Conservation (phyloP, 164 flowering plant genomes). For the Umbellularia californica region DNA sequence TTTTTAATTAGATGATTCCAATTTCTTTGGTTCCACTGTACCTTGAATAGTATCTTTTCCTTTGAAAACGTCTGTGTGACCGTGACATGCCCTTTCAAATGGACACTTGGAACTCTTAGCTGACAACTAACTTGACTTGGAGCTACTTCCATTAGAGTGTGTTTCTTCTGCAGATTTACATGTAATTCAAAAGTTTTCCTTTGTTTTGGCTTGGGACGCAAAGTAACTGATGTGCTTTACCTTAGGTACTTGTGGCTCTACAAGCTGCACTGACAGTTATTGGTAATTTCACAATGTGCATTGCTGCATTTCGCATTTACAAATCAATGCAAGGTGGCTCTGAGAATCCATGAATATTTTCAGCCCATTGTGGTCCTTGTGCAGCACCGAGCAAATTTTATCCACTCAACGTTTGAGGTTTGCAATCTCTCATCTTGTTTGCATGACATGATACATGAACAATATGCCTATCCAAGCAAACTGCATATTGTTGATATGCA, state of each 20-base stretch:
- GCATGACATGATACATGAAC: not conserved
- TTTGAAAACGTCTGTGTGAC: not conserved
- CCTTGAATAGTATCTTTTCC: not conserved
- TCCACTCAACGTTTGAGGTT: not conserved
- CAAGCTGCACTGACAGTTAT: constrained; percentile 89
- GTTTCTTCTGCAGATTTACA: not conserved
- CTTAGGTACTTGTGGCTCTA: constrained; percentile 83
- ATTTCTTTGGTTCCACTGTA: no score
- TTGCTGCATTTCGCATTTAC: constrained; percentile 89
- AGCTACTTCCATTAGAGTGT: no score
- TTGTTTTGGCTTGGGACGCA: not conserved
- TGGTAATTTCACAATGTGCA: constrained; percentile 89
- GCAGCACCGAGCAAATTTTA: not conserved
- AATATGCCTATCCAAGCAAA: no score
- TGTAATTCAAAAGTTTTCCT: not conserved
- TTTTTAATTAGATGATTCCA: no score
- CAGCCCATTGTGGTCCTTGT: not conserved
- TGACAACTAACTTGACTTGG: not conserved
- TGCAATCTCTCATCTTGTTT: not conserved
- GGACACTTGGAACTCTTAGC: not conserved
- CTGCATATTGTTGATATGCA: no score
- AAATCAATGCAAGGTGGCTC: constrained; percentile 45
- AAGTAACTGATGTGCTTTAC: not conserved
- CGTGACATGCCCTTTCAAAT: not conserved
- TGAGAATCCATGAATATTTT: constrained; percentile 21